These are phyloP conservation scores for Knoxdaviesia capensis DNA, from an alignment of 2,329 filamentous ascomycete genomes.

Conservation along the genomic window DNA sequence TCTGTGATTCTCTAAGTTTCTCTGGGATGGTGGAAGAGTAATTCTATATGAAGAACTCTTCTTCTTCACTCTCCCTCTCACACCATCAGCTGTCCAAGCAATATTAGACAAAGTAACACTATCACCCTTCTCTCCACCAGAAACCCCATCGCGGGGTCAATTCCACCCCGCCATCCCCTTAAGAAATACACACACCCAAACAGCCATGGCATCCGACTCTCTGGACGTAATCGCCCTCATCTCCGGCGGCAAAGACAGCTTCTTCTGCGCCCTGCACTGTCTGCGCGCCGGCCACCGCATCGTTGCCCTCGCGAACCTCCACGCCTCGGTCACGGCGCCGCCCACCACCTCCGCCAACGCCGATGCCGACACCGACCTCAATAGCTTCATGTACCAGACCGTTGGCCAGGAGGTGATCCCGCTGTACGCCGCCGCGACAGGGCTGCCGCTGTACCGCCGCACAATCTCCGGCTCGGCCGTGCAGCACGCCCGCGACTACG, in stretches of 20 bases:
- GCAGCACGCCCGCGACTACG: slow-evolving; percentile 54
- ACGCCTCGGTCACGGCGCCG: slow-evolving; percentile 25
- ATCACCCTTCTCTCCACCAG: not conserved
- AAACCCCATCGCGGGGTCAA: too few relatives aligned
- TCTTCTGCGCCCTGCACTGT: slow-evolving; percentile 85
- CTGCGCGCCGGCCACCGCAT: slow-evolving; percentile 67
- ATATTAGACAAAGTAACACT: not conserved
- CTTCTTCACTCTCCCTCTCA: not conserved
- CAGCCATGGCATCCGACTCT: slow-evolving; percentile 19
- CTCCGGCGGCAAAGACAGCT: slow-evolving; percentile 92
- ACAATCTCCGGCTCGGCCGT: slow-evolving; percentile 51
- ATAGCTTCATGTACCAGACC: slow-evolving; percentile 99
- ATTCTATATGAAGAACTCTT: not conserved
- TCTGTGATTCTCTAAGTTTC: too few relatives aligned
- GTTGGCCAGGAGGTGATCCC: slow-evolving; percentile 78
- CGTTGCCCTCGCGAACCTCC: slow-evolving; percentile 75
- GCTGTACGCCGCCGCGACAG: slow-evolving; percentile 61
- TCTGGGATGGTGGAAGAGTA: too few relatives aligned
- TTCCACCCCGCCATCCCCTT: not conserved
- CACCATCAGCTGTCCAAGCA: not conserved
- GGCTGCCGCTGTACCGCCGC: slow-evolving; percentile 65
- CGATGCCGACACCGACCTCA: slow-evolving; percentile 31
- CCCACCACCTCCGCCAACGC: not conserved
- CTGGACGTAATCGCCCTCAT: slow-evolving; percentile 77
- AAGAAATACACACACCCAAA: not conserved